Conservation (phyloP, 495 filamentous ascomycete genomes). For the Podospora didyma region DNA sequence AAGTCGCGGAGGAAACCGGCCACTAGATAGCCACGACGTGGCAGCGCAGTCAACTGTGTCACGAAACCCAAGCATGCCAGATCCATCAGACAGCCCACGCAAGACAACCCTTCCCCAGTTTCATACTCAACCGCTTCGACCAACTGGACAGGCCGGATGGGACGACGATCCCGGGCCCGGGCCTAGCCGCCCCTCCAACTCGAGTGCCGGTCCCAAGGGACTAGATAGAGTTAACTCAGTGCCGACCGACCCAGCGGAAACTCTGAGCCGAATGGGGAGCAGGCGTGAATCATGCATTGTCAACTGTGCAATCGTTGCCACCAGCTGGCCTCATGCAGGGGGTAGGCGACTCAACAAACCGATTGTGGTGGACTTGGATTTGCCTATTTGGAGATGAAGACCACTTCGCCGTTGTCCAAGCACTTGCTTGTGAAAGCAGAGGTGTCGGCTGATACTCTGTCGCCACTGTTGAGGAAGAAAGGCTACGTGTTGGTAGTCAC, state of each 20-base stretch:
- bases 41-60: background rate
- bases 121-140: background rate
- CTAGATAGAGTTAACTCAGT: background rate
- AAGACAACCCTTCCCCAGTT: background rate
- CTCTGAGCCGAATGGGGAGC: slow-evolving; percentile 33
- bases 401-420: background rate
- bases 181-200: background rate
- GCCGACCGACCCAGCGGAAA: slow-evolving; percentile 11
- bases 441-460: background rate
- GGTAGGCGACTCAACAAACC: slow-evolving; percentile 64
- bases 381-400: slow-evolving; percentile 48
- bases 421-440: background rate
- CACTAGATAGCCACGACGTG: slow-evolving; percentile 26
- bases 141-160: background rate
- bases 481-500: no score
- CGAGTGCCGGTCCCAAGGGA: background rate
- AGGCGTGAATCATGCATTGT: slow-evolving; percentile 72
- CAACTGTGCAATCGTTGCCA: slow-evolving; percentile 70
- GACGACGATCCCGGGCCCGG: background rate
- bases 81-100: slow-evolving; percentile 16
- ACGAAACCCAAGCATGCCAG: no score
- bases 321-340: slow-evolving; percentile 58
- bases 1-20: slow-evolving; percentile 21
- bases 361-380: slow-evolving; percentile 72
- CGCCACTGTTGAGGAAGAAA: background rate